Evolutionary conservation across 2,329 filamentous ascomycete species (phyloP).

Genomic region (Sphaerulina vaccinii): DNA sequence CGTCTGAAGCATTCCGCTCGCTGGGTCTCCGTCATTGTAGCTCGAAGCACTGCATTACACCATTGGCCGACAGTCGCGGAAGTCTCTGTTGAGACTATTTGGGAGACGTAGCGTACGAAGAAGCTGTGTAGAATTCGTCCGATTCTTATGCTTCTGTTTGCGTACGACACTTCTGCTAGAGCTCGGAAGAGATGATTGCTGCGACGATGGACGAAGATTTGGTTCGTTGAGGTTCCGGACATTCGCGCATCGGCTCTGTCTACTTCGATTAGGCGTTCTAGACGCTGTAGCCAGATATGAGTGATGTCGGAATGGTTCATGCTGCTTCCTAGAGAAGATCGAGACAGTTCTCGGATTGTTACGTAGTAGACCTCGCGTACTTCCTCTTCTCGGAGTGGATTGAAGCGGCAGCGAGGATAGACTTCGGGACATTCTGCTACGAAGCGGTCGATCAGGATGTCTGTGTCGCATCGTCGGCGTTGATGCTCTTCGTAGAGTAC

Average conservation of each 20-base stretch:
- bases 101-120: constrained; percentile 15
- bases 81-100: constrained; percentile 11
- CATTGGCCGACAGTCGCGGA: constrained; percentile 18
- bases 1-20: constrained; percentile 12
- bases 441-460: constrained; percentile 17
- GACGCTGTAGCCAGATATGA: constrained; percentile 4
- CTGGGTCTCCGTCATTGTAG: constrained; percentile 14
- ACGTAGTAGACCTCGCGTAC: constrained; percentile 19
- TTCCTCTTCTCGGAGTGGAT: constrained; percentile 18
- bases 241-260: constrained; percentile 7
- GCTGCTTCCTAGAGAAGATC: not conserved
- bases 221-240: too few species aligned
- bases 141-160: constrained; percentile 10
- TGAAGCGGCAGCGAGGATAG: constrained; percentile 16
- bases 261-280: constrained; percentile 11
- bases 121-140: constrained; percentile 14
- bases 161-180: constrained; percentile 16
- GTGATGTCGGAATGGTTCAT: constrained; percentile 3
- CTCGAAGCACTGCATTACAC: constrained; percentile 19
- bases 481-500: constrained; percentile 14
- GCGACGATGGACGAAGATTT: constrained; percentile 10
- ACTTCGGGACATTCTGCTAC: constrained; percentile 17
- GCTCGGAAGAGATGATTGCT: constrained; percentile 18
- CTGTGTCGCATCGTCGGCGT: constrained; percentile 10
- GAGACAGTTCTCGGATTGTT: constrained; percentile 13